Evolutionary conservation across 371 early-diverging fungal species (phyloP), one percentile per base, ranked within the genome.

Genomic region (Mortierella sp.): DNA sequence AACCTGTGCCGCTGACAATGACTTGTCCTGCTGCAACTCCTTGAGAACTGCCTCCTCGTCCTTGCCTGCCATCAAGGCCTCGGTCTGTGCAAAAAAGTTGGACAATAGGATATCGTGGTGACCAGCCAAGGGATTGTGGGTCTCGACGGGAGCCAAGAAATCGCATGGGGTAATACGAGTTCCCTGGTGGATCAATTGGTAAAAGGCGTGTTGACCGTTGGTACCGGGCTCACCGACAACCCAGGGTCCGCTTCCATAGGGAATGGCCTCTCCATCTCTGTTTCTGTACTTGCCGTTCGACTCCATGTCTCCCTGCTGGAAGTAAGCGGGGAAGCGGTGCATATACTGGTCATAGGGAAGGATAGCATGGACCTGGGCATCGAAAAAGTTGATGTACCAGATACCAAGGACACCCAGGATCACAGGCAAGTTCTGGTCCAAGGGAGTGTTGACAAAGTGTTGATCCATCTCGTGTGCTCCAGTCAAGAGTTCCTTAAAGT

Each of bases 261-360:
- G 83, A 40, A 97, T 94, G 40, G 85, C 86, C 59, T 88, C 88
- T 69, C 95, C 95, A 66, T 92, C 88, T 49, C 96, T 94, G 70
- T 95, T 94, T 61, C 94, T 90, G 71, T 94, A 95, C 88, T 99
- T 99, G 83, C 99, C 99, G 85, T 99, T 99, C 55, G 98, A 97
- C 87, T 99, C 99, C 99, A 99, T 99, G 85, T 99, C 99, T 72
- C 98, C 98, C 91, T 97, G 98, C 88, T 99, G 99, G 91, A 99
- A 95, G 88, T 99, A 99, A 57, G 97, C 96, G 49, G 98, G 90
- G 88, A 99, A 98, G 61, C 98, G 93, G 83, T 94, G 93, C 87
- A 99, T 88, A 87, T 99, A 99, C 87, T 98, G 97, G 86, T 99
- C 99, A 86, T 99, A 99, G 35, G 99, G 97, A 28, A 99, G 90